phyloP scores from a whole-genome alignment of 768 basidiomycete genomes.

The Suillus subluteus region DNA sequence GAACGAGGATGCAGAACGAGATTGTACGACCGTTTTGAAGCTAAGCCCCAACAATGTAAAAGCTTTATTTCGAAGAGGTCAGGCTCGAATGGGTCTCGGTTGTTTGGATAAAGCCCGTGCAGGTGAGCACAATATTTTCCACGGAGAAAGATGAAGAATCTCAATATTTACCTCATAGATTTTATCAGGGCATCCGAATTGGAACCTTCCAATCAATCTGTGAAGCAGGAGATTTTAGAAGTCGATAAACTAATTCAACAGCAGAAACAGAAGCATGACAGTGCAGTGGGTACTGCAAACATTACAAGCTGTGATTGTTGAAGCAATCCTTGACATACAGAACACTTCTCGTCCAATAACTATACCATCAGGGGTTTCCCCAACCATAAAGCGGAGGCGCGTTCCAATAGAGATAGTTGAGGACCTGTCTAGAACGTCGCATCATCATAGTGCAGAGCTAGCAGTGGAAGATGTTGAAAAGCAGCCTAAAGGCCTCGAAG shows the following conservation, averaged over 20 bases:
- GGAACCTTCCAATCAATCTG: constrained; percentile 66
- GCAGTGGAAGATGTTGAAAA: constrained; percentile 9
- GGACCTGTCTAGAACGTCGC: background rate
- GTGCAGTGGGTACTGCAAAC: constrained; percentile 19
- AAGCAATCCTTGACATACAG: background rate
- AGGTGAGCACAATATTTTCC: constrained; percentile 41
- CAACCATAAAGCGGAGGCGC: constrained; percentile 50
- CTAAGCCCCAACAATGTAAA: constrained; percentile 70
- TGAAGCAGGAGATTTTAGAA: constrained; percentile 64
- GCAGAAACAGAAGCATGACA: constrained; percentile 36
- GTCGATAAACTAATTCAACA: constrained; percentile 44
- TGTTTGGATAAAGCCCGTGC: constrained; percentile 59
- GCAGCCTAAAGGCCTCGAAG: constrained; percentile 13
- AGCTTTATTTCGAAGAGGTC: constrained; percentile 76
- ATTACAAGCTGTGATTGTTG: constrained; percentile 1
- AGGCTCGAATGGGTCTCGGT: constrained; percentile 65
- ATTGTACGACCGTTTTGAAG: constrained; percentile 68
- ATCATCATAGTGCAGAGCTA: constrained; percentile 15
- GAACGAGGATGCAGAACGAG: constrained; percentile 78
- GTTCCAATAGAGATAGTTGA: constrained; percentile 69
- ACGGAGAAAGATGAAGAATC: background rate
- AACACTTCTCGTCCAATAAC: constrained; percentile 17
- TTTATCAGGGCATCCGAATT: constrained; percentile 56
- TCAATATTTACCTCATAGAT: constrained; percentile 47
- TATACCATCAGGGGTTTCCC: constrained; percentile 1